A percentile compares a stretch with the other conserved stretches of the same genome.
phyloP scores from a whole-genome alignment of 202 grass and related monocot genomes.

The Panicum hallii region DNA sequence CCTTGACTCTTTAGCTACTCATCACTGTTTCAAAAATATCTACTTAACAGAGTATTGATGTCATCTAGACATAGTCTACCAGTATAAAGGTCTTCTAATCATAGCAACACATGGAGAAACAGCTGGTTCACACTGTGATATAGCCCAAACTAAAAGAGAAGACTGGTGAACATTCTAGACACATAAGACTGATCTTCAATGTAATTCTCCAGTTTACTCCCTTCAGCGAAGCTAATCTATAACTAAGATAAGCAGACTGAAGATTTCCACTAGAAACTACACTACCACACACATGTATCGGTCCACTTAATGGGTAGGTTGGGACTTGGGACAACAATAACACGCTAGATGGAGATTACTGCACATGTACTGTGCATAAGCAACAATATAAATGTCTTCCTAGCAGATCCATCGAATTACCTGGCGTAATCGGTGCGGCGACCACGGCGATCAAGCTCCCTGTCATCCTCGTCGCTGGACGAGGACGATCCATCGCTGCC shows the following conservation, averaged over 20 bases:
- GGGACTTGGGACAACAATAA: neutral
- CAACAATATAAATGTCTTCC: neutral
- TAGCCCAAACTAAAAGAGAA: constrained; percentile 22
- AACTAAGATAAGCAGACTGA: constrained; percentile 2
- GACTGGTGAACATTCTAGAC: neutral
- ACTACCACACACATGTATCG: neutral
- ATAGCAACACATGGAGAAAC: neutral
- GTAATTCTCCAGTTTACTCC: neutral
- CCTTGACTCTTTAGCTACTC: neutral
- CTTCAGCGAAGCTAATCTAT: neutral
- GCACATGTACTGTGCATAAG: neutral
- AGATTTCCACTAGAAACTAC: constrained; percentile 15
- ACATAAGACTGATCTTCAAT: neutral
- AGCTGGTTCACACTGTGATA: neutral
- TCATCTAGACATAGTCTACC: neutral
- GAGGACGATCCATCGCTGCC: constrained; percentile 55
- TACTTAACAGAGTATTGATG: neutral
- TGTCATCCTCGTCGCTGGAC: constrained; percentile 49
- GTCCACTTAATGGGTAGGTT: neutral
- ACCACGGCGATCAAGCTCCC: constrained; percentile 36
- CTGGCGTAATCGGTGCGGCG: constrained; percentile 48
- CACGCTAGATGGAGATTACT: neutral
- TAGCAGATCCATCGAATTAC: constrained; percentile 53
- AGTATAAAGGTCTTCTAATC: neutral
- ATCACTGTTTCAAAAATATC: neutral